Evolutionary conservation across 2,329 filamentous ascomycete genomes (phyloP), one percentile per base, ranked within the genome.

Genomic region (Ophiocordyceps camponoti-rufipedis): DNA sequence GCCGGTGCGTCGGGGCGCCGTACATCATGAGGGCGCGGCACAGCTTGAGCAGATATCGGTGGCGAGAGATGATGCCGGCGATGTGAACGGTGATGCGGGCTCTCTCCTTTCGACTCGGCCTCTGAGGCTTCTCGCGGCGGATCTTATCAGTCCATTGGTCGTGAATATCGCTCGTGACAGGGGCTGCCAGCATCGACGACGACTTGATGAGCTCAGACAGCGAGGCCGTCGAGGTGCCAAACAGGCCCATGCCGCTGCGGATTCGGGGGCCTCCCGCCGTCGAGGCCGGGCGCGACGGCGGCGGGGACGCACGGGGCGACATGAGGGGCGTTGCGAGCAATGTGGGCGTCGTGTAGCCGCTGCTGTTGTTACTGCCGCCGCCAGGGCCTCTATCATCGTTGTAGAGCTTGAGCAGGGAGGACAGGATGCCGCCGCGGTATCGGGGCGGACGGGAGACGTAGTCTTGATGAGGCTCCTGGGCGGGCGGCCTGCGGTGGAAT

Each of bases 21-120:
- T 85, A 94, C 56, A 78, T 71, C 87, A 95, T 95, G 47, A 95
- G 66, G 1, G 85, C 85, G 39, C 80, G 77, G 58, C 88, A 94
- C 38, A 95, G 73, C 58, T 84, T 86, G 46, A 88, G 72, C 12
- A 95, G 71, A 58, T 94, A 95, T 16, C 77, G 75, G 53, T 94
- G 87, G 3, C 87, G 75, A 33, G 80, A 78, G 18, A 94, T 72
- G 14, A 83, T 88, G 49, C 75, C 69, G 5, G 75, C 75, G 48
- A 80, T 79, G 52, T 77, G 73, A 10, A 72, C 63, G 0, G 71
- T 76, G 52, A 77, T 75, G 23, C 64, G 54, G 19, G 56, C 53
- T 48, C 63, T 55, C 19, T 64, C 62, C 49, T 62, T 66, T 53
- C 35, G 13, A n/a, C 63, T 66, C 1, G 58, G 50, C 31, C 55